Evolutionary conservation across 1,139 yeast species (phyloP), one percentile per base, ranked within the genome.

Genomic region (Hyphopichia burtonii): DNA sequence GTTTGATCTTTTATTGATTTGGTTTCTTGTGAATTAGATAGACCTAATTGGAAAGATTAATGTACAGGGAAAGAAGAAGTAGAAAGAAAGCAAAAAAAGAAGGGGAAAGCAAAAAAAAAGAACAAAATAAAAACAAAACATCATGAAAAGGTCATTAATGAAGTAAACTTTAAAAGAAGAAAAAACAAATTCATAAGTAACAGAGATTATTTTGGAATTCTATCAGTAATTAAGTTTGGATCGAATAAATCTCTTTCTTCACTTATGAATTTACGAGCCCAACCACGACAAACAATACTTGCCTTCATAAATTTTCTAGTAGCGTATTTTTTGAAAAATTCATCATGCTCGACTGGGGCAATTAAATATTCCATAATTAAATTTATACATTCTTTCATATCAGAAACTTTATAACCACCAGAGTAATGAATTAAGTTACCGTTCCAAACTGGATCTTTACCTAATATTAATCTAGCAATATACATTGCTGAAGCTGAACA

Each of bases 401-500:
- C 90, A 27, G 72, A 76, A 46, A 83, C 84, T 25, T 83, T 78
- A 64, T 89, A 90, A n/a, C 96, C 97, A 28, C 96, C 96, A 31
- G 94, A 83, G 63, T 90, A 91, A 62, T 89, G 96, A 42, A 86
- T 81, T 51, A 90, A 72, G 63, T 89, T 90, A 8, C 87, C 88
- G 58, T 83, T 83, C 93, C 93, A 84, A n/a, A 70, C 71, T 31
- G 87, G 85, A 23, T 74, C 71, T 54, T 86, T 81, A 31, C 82
- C 83, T 52, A 90, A 71, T 68, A 90, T 88, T 54, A 80, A 76
- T 53, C 97, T 77, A 14, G 96, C 83, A 43, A 91, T 72, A 60
- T 83, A 88, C 96, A 91, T 91, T 34, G 97, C 87, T 31, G 95
- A 86, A 3, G 97, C 97, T 10, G 96, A 83, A 56, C 94, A 83